Evolutionary conservation across 2,329 filamentous ascomycete species (phyloP), one percentile per base, ranked within the genome.

Genomic region (Aspergillus texensis): DNA sequence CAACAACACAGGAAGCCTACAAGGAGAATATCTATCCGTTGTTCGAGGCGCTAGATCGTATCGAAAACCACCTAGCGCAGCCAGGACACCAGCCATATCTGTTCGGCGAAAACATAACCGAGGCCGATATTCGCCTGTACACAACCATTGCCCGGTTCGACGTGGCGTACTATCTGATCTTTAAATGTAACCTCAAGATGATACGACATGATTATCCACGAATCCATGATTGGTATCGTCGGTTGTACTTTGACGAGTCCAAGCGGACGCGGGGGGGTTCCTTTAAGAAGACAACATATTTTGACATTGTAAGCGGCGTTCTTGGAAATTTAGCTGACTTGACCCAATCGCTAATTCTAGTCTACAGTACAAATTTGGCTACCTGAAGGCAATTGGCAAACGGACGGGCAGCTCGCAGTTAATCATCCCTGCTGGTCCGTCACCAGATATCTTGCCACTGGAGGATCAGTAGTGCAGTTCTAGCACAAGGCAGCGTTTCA

Each of bases 111-210:
- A 74, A 82, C 39, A 79, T 96, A 66, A 95, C 92, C 1, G 92
- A 96, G 80, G 91, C 89, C 0, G 92, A 95, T 73, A 84, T 95
- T 56, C 79, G 92, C 48, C 80, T 95, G 73, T 90, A 85, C 70
- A 86, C 89, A 24, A 91, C 89, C 0, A 81, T 91, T 43, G 83
- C 89, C 58, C 85, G 89, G 1, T 91, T 91, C 67, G 89, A 92
- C 67, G 80, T 85, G 48, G 89, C 90, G 67, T 94, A 94, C 76
- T 89, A 94, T 67, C 89, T 91, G 75, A 89, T 94, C 79, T 94
- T 94, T 83, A 91, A 91, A 79, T 90, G 87, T 68, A 90, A 90
- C 65, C 70, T 89, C 21, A 86, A 84, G 69, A 87, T 85, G 70
- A 87, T 91, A 62, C 79, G 87, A 3, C 81, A 88, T 67, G 86